A percentile compares a stretch with the other conserved stretches of the same genome.
These are phyloP conservation scores for Irpex sp. DNA, from an alignment of 1,284 basidiomycete genomes.

Conservation along the genomic window DNA sequence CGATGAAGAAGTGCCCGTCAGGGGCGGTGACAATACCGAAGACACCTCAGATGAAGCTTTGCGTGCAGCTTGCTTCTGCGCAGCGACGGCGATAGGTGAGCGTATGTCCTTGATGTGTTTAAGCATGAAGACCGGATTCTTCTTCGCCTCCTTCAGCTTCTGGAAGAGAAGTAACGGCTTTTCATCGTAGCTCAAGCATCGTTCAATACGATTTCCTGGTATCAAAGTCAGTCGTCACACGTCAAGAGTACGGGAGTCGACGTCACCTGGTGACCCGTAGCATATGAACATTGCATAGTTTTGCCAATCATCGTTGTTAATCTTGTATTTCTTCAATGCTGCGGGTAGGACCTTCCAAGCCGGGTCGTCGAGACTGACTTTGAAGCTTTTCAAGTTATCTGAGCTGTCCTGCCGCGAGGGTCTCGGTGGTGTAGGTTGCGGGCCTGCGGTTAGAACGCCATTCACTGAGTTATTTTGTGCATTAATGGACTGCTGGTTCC, in stretches of 20 bases:
- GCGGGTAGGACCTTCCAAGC: slow-evolving; percentile 98
- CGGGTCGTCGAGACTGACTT: slow-evolving; percentile 92
- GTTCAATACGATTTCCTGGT: slow-evolving; percentile 76
- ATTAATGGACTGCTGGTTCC: slow-evolving; percentile 14
- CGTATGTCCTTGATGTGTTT: slow-evolving; percentile 98
- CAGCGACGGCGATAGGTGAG: slow-evolving; percentile 92
- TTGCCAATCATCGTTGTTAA: slow-evolving; percentile 98
- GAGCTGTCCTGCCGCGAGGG: slow-evolving; percentile 61
- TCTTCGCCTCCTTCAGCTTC: slow-evolving; percentile 94
- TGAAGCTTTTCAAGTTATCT: slow-evolving; percentile 83
- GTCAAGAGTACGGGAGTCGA: slow-evolving; percentile 4
- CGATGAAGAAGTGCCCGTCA: slow-evolving; percentile 21
- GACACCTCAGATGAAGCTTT: slow-evolving; percentile 51
- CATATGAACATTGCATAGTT: slow-evolving; percentile 99
- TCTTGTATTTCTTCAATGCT: slow-evolving; percentile 97
- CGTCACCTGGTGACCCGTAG: slow-evolving; percentile 84
- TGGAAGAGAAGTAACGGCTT: slow-evolving; percentile 97
- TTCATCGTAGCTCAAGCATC: slow-evolving; percentile 97
- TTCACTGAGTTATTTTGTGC: slow-evolving; percentile 12
- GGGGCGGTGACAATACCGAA: slow-evolving; percentile 26
- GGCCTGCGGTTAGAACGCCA: slow-evolving; percentile 16
- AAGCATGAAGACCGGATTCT: slow-evolving; percentile 98
- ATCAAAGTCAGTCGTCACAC: slow-evolving; percentile 1
- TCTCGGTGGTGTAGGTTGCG: slow-evolving; percentile 33
- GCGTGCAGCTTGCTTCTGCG: slow-evolving; percentile 87